Conservation (phyloP, 106 monocot genomes). For the Agapanthus africanus region DNA sequence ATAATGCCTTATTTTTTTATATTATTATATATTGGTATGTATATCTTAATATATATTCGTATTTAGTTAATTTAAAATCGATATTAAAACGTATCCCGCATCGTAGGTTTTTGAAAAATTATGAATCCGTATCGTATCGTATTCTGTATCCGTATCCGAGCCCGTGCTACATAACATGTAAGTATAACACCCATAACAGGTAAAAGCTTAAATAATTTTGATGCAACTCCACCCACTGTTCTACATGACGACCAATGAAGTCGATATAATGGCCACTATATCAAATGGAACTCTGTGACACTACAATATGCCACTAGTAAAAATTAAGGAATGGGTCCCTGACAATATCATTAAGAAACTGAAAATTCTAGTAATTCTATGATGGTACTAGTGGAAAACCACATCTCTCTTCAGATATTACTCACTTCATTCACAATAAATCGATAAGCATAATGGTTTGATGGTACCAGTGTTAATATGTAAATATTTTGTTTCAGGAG, state of each 20-base stretch:
- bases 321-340: not conserved
- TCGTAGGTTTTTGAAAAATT: no score
- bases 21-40: no score
- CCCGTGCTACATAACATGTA: not conserved
- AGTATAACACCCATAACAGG: not conserved
- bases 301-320: no score
- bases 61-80: no score
- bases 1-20: no score
- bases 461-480: not conserved
- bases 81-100: no score
- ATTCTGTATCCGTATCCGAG: no score
- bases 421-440: not conserved
- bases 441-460: not conserved
- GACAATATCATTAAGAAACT: not conserved
- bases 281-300: not conserved
- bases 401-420: not conserved
- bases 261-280: not conserved
- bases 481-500: not conserved
- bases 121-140: no score
- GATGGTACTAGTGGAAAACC: not conserved
- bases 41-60: no score
- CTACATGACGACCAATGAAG: not conserved
- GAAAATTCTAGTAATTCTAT: not conserved
- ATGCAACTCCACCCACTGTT: not conserved
- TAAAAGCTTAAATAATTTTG: not conserved